A percentile compares a stretch with the other conserved stretches of the same genome.
phyloP scores from a whole-genome alignment of 2,329 filamentous ascomycete species.

The Knufia petricola region DNA sequence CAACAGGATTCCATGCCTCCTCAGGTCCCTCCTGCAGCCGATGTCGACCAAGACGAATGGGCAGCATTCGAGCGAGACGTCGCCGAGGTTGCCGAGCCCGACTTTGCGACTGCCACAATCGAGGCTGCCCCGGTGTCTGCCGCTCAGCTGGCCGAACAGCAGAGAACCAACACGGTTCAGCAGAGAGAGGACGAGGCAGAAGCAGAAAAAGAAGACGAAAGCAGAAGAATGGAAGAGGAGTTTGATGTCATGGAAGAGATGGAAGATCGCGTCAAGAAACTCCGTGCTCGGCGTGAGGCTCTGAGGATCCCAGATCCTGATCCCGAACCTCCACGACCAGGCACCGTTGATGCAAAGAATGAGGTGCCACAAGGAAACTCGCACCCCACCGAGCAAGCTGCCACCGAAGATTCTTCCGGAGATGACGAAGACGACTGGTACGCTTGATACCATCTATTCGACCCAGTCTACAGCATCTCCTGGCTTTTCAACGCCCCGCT shows the following conservation, averaged over 20 bases:
- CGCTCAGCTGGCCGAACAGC: constrained; percentile 49
- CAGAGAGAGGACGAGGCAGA: constrained; percentile 49
- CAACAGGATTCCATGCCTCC: constrained; percentile 18
- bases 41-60: constrained; percentile 70
- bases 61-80: constrained; percentile 80
- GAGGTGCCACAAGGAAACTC: neutral
- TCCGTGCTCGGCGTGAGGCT: constrained; percentile 64
- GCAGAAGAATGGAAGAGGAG: constrained; percentile 62
- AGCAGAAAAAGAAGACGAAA: constrained; percentile 67
- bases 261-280: constrained; percentile 57
- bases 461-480: constrained; percentile 1
- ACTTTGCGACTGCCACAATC: constrained; percentile 48
- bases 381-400: constrained; percentile 21
- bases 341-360: neutral
- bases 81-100: constrained; percentile 37
- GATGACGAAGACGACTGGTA: constrained; percentile 32
- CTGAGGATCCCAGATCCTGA: constrained; percentile 38
- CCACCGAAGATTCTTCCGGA: constrained; percentile 38
- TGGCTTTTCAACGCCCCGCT: neutral
- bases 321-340: constrained; percentile 18
- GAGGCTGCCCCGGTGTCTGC: constrained; percentile 59
- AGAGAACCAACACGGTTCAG: constrained; percentile 38
- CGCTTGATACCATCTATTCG: neutral
- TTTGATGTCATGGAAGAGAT: constrained; percentile 76
- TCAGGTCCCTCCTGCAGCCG: constrained; percentile 9